These are phyloP conservation scores for Karstenula rhodostoma DNA, from an alignment of 2,329 filamentous ascomycete genomes.

Conservation along the genomic window DNA sequence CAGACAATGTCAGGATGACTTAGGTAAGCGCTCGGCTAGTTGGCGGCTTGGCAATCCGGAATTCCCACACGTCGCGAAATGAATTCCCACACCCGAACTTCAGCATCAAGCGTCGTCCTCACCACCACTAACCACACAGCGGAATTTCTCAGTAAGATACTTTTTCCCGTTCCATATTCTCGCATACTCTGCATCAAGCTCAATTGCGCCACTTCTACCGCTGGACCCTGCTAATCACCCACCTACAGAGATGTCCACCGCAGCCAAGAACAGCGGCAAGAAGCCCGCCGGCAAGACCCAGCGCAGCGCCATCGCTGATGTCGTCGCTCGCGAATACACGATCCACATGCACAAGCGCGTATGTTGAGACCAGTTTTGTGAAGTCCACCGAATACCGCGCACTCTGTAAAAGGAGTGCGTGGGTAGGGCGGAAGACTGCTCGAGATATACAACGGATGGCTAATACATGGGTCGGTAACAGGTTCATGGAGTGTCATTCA, in stretches of 20 bases:
- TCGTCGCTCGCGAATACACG: slow-evolving; percentile 99
- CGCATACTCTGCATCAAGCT: neutral
- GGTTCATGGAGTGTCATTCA: slow-evolving; percentile 98
- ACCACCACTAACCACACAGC: slow-evolving; percentile 26
- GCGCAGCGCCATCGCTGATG: slow-evolving; percentile 97
- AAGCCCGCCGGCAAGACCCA: slow-evolving; percentile 71
- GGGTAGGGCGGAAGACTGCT: slow-evolving; percentile 71
- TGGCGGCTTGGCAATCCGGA: slow-evolving; percentile 13
- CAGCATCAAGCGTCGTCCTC: slow-evolving; percentile 22
- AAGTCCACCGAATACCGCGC: slow-evolving; percentile 69
- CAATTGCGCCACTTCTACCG: neutral
- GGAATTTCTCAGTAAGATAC: slow-evolving; percentile 27
- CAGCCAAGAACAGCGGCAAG: slow-evolving; percentile 54
- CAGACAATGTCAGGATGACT: neutral
- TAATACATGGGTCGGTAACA: slow-evolving; percentile 62
- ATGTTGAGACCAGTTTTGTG: slow-evolving; percentile 76
- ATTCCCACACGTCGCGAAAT: slow-evolving; percentile 15
- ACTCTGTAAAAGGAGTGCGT: slow-evolving; percentile 21
- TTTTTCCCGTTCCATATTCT: neutral
- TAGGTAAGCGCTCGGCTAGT: slow-evolving; percentile 18
- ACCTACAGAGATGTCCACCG: slow-evolving; percentile 52
- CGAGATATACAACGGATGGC: slow-evolving; percentile 39
- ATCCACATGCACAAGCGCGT: slow-evolving; percentile 99
- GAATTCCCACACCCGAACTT: slow-evolving; percentile 15
- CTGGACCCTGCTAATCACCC: slow-evolving; percentile 26